Percentiles rank a stretch among this genome's conserved stretches.
Conservation (phyloP, 805 yeast genomes). For the Schwanniomyces yamadae region DNA sequence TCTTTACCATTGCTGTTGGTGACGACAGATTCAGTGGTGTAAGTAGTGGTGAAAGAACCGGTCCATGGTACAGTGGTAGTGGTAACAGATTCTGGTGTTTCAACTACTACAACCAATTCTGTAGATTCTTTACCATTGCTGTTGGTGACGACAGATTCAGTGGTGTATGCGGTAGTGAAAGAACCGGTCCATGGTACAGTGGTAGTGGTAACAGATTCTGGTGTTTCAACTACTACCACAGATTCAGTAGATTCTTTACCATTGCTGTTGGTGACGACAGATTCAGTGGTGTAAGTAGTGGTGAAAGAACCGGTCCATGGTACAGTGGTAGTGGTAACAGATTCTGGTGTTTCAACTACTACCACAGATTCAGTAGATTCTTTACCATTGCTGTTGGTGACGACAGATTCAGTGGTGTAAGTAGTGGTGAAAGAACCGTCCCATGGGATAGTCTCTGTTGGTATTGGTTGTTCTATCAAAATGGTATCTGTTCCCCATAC, state of each 20-base stretch:
- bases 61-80: conserved; percentile 2
- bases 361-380: neutral
- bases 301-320: conserved; percentile 2
- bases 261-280: neutral
- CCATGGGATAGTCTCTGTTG: neutral
- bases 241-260: neutral
- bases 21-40: neutral
- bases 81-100: neutral
- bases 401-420: neutral
- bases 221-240: conserved; percentile 1
- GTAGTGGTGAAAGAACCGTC: neutral
- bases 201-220: neutral
- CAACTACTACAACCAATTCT: neutral
- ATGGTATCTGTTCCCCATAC: neutral
- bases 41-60: neutral
- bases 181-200: conserved; percentile 3
- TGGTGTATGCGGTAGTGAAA: neutral
- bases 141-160: neutral
- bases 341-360: conserved; percentile 1
- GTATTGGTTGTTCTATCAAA: neutral
- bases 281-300: neutral
- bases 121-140: neutral
- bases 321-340: neutral
- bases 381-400: neutral
- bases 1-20: neutral